Conservation (phyloP, 768 basidiomycete species). For the Suillus subalutaceus region DNA sequence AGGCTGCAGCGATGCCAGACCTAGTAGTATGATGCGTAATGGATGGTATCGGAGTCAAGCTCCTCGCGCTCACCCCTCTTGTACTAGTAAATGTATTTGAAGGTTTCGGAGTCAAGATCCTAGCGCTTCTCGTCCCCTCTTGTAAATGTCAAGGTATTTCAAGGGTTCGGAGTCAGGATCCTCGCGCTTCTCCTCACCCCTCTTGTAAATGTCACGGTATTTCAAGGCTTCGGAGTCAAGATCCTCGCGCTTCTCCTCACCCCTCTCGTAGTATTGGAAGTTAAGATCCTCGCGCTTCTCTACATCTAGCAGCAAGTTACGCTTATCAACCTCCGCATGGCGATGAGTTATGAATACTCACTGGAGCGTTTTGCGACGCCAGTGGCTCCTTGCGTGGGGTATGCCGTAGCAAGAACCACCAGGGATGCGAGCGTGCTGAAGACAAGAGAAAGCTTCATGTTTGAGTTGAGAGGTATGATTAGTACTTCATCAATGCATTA, state of each 20-base stretch:
- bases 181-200: too few relatives aligned
- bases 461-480: background rate
- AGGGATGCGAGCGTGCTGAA: too few relatives aligned
- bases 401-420: too few relatives aligned
- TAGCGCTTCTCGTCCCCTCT: too few relatives aligned
- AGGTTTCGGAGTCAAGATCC: too few relatives aligned
- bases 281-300: background rate
- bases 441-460: background rate
- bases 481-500: background rate
- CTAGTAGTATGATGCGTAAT: background rate
- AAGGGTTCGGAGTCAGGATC: too few relatives aligned
- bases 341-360: background rate
- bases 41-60: background rate
- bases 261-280: background rate
- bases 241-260: conserved; percentile 15
- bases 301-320: background rate
- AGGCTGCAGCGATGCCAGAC: too few relatives aligned
- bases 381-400: background rate
- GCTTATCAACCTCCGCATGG: background rate
- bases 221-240: conserved; percentile 17
- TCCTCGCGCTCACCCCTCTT: background rate
- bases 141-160: too few relatives aligned
- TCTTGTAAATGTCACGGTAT: too few relatives aligned
- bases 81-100: too few relatives aligned
- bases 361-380: background rate